Evolutionary conservation across 2,329 filamentous ascomycete genomes (phyloP).

Genomic region (Aureobasidium mangrovei): DNA sequence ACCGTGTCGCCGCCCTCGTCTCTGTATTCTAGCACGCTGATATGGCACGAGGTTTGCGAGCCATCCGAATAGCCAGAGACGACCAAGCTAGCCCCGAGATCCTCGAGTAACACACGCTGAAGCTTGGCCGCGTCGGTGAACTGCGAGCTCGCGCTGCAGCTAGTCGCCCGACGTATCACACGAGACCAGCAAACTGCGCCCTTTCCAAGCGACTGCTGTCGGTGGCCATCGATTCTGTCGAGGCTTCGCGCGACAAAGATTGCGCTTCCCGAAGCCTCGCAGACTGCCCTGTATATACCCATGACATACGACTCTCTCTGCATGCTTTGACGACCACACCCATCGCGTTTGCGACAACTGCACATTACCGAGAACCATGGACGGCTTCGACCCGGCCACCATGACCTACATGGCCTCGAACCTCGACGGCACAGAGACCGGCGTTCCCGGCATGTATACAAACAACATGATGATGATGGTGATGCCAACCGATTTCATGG

Average conservation of each 20-base stretch:
- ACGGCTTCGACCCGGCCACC: conserved; percentile 52
- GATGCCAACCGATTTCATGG: conserved; percentile 41
- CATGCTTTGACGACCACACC: not conserved
- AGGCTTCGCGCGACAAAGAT: not conserved
- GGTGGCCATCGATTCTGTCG: not conserved
- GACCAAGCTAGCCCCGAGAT: not conserved
- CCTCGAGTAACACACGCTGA: conserved; percentile 2
- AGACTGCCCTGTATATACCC: not conserved
- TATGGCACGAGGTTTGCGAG: not conserved
- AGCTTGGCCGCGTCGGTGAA: not conserved
- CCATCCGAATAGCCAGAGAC: not conserved
- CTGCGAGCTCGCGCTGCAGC: not conserved
- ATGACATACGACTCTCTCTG: not conserved
- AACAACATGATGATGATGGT: conserved; percentile 41
- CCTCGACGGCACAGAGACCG: conserved; percentile 46
- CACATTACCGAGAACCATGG: conserved; percentile 30
- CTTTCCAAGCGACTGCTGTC: not conserved
- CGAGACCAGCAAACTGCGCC: conserved; percentile 5
- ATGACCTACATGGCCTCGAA: conserved; percentile 54
- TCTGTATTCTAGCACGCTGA: not conserved
- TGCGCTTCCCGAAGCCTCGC: not conserved
- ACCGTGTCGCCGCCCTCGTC: not conserved
- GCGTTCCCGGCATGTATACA: conserved; percentile 32
- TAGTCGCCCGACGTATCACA: conserved; percentile 5
- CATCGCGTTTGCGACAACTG: not conserved